Base-by-base conservation (phyloP, 2,329 filamentous ascomycete genomes). In the Venturia oleaginea region DNA sequence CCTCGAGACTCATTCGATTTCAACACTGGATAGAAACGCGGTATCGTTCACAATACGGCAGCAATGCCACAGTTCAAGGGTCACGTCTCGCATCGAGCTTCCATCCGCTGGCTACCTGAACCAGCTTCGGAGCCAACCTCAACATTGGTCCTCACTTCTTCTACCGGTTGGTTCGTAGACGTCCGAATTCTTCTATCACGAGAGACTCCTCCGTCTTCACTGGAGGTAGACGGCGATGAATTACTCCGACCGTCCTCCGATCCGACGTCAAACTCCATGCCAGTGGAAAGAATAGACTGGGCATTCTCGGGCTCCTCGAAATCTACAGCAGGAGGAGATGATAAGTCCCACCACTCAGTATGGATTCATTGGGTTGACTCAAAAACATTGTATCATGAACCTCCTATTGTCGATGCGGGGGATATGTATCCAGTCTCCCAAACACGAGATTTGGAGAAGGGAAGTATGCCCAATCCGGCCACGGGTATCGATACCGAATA, bases 401-500 rank as follows among this genome's bases (percentile, higher is more conserved):
- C 61, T 2, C 61, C 61, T 3, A 43, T 37, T 19, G 32, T 37
- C 19, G 61, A 62, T 51, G 61, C 37, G 3, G 62, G 62, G 22
- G 34, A 37, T 24, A 55, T 59, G 62, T 51, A 51, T 59, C 46
- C 46, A 37, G 27, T 37, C 7, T 32, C 30, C n/a, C 37, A 46
- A 27, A 55, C 30, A 22, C 40, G 37, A 30, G 34, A 30, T 22
- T n/a, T 62, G 34, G 63, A 64, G 55, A 48, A 40, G n/a, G 63
- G 63, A 17, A 54, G 30, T 7, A 62, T 61, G 54, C 37, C 38
- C 6, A 61, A 64, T 51, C 34, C 63, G 22, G 57, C 37, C 13
- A 64, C 63, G 37, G 63, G 63, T 13, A 34, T 42, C 5, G 63
- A 48, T 59, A 48, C 27, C 5, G 57, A 34, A 22, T 64, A 86